A percentile compares a stretch with the other conserved stretches of the same genome.
Evolutionary conservation across 257 asterid species (phyloP).

Genomic region (Nicotiana tomentosiformis): DNA sequence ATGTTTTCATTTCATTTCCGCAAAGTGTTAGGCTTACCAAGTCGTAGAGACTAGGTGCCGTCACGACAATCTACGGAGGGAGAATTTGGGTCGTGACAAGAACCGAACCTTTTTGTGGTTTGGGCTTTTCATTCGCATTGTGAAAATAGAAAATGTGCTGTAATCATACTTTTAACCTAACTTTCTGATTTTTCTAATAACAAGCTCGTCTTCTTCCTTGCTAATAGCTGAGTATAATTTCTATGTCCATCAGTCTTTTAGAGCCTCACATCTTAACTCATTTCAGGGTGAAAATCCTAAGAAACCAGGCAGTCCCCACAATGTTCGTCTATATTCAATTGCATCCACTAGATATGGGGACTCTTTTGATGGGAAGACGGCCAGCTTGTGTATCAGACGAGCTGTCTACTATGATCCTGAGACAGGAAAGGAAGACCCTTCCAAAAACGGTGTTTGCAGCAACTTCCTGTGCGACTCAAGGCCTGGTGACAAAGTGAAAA

Average conservation of each 20-base stretch:
- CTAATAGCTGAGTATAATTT: not conserved
- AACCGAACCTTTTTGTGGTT: not conserved
- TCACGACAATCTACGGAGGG: too few species aligned
- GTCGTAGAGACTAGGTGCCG: too few species aligned
- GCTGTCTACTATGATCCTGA: slow-evolving; percentile 89
- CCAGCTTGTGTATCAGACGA: slow-evolving; percentile 81
- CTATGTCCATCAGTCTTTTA: not conserved
- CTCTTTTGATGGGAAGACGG: slow-evolving; percentile 78
- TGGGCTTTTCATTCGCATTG: not conserved
- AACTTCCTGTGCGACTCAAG: slow-evolving; percentile 76
- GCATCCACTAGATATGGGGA: slow-evolving; percentile 92
- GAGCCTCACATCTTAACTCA: not conserved
- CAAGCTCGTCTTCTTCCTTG: not conserved
- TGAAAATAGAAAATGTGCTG: not conserved
- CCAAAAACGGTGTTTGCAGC: slow-evolving; percentile 83
- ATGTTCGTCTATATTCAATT: slow-evolving; percentile 80
- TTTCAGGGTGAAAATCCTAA: slow-evolving; percentile 88
- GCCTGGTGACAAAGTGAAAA: slow-evolving; percentile 81
- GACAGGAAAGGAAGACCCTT: slow-evolving; percentile 84
- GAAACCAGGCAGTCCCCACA: slow-evolving; percentile 79
- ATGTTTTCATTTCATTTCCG: too few species aligned
- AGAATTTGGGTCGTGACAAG: too few species aligned
- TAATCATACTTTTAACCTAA: not conserved
- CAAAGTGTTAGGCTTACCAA: too few species aligned
- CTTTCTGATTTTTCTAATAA: not conserved